A percentile compares a stretch with the other conserved stretches of the same genome.
Evolutionary conservation across 441 rosid species (phyloP).

Genomic region (Pelargonium fulgidum): DNA sequence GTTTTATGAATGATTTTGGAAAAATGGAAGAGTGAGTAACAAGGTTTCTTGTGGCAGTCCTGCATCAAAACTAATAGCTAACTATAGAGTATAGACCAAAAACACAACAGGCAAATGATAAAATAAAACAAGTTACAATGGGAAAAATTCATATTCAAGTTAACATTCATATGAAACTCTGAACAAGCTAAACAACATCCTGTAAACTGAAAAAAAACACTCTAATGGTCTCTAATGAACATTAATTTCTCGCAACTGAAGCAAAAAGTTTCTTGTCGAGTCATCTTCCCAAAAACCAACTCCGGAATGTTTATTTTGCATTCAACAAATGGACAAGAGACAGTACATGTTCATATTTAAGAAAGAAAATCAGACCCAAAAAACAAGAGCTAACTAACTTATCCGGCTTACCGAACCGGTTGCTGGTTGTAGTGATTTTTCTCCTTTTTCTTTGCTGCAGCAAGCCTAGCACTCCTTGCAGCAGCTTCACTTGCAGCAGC

Average conservation of each 20-base stretch:
- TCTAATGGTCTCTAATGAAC: not conserved
- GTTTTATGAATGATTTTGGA: too few relatives aligned
- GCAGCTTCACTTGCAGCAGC: slow-evolving; percentile 74
- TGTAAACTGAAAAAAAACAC: not conserved
- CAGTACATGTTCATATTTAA: slow-evolving; percentile 23
- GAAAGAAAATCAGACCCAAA: slow-evolving; percentile 3
- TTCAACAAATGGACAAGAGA: slow-evolving; percentile 20
- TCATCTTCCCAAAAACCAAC: slow-evolving; percentile 12
- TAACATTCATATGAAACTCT: not conserved
- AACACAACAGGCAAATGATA: too few relatives aligned
- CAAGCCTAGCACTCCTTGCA: slow-evolving; percentile 61
- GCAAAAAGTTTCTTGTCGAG: slow-evolving; percentile 1
- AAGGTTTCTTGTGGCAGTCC: too few relatives aligned
- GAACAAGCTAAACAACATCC: not conserved
- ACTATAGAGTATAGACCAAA: too few relatives aligned
- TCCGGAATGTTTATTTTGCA: slow-evolving; percentile 29
- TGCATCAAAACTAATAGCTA: too few relatives aligned
- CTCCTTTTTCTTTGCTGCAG: slow-evolving; percentile 81
- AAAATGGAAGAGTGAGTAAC: too few relatives aligned
- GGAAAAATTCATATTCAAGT: not conserved
- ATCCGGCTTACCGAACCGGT: slow-evolving; percentile 45
- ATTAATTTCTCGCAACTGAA: not conserved
- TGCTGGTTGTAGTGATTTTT: slow-evolving; percentile 81
- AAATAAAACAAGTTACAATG: too few relatives aligned
- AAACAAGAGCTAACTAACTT: not conserved